Evolutionary conservation across 306 rosid genomes (phyloP).

Genomic region (Hippophae gyantsensis): DNA sequence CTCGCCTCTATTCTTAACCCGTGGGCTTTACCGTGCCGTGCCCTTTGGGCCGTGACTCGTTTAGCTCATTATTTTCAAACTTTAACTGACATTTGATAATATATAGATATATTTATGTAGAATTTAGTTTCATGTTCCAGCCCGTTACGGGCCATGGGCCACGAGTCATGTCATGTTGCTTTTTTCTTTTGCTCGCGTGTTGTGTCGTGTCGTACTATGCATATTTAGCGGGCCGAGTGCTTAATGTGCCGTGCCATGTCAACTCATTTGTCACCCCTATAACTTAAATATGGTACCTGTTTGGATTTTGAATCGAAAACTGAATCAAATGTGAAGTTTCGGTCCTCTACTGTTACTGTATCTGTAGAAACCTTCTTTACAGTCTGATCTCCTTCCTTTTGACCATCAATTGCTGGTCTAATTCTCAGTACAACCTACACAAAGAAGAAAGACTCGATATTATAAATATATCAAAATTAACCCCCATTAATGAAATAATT

Average conservation of each 20-base stretch:
- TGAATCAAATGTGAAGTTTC: slow-evolving; percentile 52
- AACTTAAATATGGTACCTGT: slow-evolving; percentile 37
- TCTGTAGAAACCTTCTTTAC: slow-evolving; percentile 63
- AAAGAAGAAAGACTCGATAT: slow-evolving; percentile 2
- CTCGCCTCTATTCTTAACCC: too few species aligned
- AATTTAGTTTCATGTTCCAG: too few species aligned
- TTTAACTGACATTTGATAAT: too few species aligned
- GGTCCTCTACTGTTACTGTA: slow-evolving; percentile 46
- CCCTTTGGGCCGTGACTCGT: too few species aligned
- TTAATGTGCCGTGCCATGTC: neutral
- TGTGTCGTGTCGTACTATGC: neutral
- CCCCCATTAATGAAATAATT: neutral
- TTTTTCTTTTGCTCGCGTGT: too few species aligned
- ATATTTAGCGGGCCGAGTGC: neutral
- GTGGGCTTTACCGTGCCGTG: too few species aligned
- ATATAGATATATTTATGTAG: too few species aligned
- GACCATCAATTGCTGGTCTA: slow-evolving; percentile 41
- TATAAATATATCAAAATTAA: neutral
- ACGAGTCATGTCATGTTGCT: too few species aligned
- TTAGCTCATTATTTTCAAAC: too few species aligned
- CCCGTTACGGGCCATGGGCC: too few species aligned
- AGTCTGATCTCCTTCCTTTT: slow-evolving; percentile 32
- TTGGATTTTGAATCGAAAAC: slow-evolving; percentile 58
- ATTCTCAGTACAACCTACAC: slow-evolving; percentile 75
- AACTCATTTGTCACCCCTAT: neutral